Conservation (phyloP, 2,329 filamentous ascomycete species). For the Atkinsonella texensis region DNA sequence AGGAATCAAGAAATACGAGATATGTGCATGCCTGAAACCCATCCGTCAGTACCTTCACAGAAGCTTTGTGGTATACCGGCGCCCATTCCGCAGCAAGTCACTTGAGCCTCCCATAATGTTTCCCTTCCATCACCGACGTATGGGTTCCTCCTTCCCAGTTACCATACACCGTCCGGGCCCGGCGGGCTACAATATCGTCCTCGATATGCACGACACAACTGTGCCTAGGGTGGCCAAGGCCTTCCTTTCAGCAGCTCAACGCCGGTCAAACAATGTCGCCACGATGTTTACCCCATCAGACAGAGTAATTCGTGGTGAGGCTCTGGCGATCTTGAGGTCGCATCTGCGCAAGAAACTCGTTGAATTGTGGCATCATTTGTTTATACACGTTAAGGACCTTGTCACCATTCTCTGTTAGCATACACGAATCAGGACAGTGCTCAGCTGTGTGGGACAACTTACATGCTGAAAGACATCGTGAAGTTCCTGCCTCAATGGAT, state of each 20-base stretch:
- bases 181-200: neutral
- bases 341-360: constrained; percentile 40
- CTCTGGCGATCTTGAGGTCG: constrained; percentile 36
- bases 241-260: no score
- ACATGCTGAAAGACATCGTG: constrained; percentile 68
- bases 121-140: neutral
- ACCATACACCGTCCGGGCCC: neutral
- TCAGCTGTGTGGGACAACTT: constrained; percentile 19
- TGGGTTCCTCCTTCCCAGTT: neutral
- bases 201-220: neutral
- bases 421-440: no score
- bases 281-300: constrained; percentile 17
- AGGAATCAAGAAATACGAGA: neutral
- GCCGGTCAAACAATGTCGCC: no score
- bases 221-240: neutral
- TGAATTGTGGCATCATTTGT: constrained; percentile 47
- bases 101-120: neutral
- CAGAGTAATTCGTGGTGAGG: constrained; percentile 34
- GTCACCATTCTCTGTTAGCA: neutral
- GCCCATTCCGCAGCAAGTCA: constrained; percentile 1
- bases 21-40: constrained; percentile 1
- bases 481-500: constrained; percentile 51
- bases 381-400: constrained; percentile 44
- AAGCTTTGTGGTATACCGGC: constrained; percentile 3
- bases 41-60: neutral